Conservation (phyloP, 805 yeast species). For the Hemisphaericaspora nanyangensis region DNA sequence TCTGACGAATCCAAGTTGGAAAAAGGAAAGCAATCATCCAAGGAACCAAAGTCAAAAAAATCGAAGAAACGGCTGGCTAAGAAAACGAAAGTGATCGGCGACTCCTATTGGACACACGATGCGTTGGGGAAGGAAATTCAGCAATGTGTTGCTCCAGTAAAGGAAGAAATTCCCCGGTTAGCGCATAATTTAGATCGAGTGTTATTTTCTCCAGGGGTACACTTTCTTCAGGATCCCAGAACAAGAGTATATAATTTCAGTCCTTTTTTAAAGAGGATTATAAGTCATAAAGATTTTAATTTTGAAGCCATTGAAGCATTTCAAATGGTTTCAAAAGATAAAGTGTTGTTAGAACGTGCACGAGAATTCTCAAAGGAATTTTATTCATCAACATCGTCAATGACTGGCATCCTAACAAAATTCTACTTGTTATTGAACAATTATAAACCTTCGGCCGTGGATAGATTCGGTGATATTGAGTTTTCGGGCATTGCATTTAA, state of each 20-base stretch:
- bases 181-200: slow-evolving; percentile 68
- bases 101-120: not conserved
- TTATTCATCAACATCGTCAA: slow-evolving; percentile 81
- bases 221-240: slow-evolving; percentile 73
- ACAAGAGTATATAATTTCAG: slow-evolving; percentile 69
- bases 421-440: slow-evolving; percentile 66
- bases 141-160: slow-evolving; percentile 14
- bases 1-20: too few relatives aligned
- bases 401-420: slow-evolving; percentile 74
- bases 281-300: slow-evolving; percentile 63
- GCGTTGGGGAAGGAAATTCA: too few relatives aligned
- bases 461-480: slow-evolving; percentile 38
- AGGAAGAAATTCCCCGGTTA: slow-evolving; percentile 47
- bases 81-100: not conserved
- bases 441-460: slow-evolving; percentile 16
- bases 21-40: too few relatives aligned
- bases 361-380: slow-evolving; percentile 33
- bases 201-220: slow-evolving; percentile 78
- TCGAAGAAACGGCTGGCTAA: too few relatives aligned
- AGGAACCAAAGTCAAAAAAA: too few relatives aligned
- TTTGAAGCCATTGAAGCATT: slow-evolving; percentile 54
- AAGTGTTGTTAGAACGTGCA: slow-evolving; percentile 47
- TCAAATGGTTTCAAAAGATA: slow-evolving; percentile 67
- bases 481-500: slow-evolving; percentile 41
- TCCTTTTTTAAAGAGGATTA: slow-evolving; percentile 54